These are phyloP conservation scores for Lepiota venenata DNA, from an alignment of 768 basidiomycete species.

Conservation along the genomic window DNA sequence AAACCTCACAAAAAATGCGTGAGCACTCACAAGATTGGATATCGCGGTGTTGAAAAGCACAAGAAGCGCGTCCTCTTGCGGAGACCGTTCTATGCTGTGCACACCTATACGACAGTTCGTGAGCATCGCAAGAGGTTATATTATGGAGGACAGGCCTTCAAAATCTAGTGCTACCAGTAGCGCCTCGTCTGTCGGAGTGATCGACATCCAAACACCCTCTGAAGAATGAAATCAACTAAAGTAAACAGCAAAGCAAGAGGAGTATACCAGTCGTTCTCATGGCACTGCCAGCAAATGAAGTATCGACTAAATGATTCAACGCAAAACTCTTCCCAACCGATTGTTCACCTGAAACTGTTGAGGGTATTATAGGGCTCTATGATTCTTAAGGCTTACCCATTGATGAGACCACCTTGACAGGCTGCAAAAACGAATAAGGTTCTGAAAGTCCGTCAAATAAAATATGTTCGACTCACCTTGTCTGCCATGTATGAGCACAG, in stretches of 20 bases:
- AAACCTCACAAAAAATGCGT: background rate
- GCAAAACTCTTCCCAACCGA: conserved; percentile 61
- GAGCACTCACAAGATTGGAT: conserved; percentile 50
- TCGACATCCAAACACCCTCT: conserved; percentile 68
- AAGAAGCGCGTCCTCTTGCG: conserved; percentile 60
- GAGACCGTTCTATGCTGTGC: conserved; percentile 59
- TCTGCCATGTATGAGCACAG: conserved; percentile 60
- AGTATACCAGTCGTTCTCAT: conserved; percentile 54
- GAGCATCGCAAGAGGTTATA: background rate
- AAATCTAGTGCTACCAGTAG: conserved; percentile 62
- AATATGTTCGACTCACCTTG: conserved; percentile 32
- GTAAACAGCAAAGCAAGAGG: background rate
- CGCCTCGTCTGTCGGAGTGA: conserved; percentile 52
- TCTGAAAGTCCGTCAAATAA: background rate
- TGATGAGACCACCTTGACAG: conserved; percentile 62
- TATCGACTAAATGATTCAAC: conserved; percentile 58
- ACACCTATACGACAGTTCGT: conserved; percentile 35
- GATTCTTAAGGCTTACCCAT: conserved; percentile 40
- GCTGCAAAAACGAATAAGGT: conserved; percentile 27
- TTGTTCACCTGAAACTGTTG: conserved; percentile 45
- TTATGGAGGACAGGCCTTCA: conserved; percentile 37
- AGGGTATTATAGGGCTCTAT: background rate
- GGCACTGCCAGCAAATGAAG: conserved; percentile 62
- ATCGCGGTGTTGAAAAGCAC: conserved; percentile 65
- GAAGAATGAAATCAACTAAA: background rate